Evolutionary conservation across 2,329 filamentous ascomycete genomes (phyloP), one percentile per base, ranked within the genome.

Genomic region (Curvularia eragrostidis): DNA sequence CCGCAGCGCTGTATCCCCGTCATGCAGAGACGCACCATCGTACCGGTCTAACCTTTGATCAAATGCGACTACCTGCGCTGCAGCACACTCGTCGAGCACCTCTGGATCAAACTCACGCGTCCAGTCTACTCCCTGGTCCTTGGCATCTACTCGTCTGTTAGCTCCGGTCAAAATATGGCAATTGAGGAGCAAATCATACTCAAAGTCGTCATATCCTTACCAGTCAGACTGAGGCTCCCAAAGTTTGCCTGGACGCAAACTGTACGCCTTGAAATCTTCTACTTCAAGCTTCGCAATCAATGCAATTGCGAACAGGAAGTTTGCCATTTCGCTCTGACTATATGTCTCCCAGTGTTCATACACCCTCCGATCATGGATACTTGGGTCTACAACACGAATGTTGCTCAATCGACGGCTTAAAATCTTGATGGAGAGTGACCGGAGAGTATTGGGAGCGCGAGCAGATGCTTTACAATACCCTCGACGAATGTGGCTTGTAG

Each of bases 261-360:
- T 72, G 23, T 66, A 75, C 21, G 69, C 55, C 21, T 36, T 56
- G 51, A 76, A 24, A n/a, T n/a, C n/a, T n/a, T n/a, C n/a, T 0
- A 72, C 72, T 41, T 59, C 67, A 0, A 75, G 52, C 48, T 69
- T 70, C 32, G 64, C 48, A 2, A 68, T 69, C 38, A 74, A 47
- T 3, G 58, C 54, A 28, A 64, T 62, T 0, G 72, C 59, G 30
- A 73, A 74, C 23, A 75, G 49, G 10, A 84, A 79, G 52, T 84
- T 82, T 2, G 82, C 82, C 28, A 82, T 81, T 69, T 85, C 85
- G 64, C 80, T 81, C 62, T 83, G 81, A 1, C 76, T 78, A 58
- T 85, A 85, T 2, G 81, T 81, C 1, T 72, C 64, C 74, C 80
- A 82, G 62, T 62, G 59, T 7, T 78, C 67, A 48, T 78, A 81